A percentile compares a stretch with the other conserved stretches of the same genome.
Conservation (phyloP, 805 yeast species). For the Vanderwaltozyma tropicalis region DNA sequence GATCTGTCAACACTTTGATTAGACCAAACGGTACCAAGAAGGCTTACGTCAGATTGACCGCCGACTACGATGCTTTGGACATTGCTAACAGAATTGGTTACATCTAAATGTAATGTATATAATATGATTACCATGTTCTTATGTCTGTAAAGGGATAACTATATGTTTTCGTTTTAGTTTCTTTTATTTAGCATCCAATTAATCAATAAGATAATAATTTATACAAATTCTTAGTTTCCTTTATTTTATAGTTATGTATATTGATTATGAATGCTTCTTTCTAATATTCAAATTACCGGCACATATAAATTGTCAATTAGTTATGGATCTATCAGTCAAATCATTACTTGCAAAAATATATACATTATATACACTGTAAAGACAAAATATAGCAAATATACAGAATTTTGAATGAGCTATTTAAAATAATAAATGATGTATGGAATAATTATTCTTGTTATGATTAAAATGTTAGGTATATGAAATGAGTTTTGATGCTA, state of each 20-base stretch:
- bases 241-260: too few relatives aligned
- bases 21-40: slow-evolving; percentile 99
- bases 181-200: slow-evolving; percentile 5
- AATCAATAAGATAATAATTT: slow-evolving; percentile 1
- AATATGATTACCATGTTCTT: neutral
- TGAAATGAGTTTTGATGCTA: too few relatives aligned
- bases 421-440: too few relatives aligned
- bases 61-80: slow-evolving; percentile 98
- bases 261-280: neutral
- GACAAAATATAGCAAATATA: too few relatives aligned
- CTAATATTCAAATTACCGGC: too few relatives aligned
- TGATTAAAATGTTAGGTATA: too few relatives aligned
- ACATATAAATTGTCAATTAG: too few relatives aligned
- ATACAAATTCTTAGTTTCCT: neutral
- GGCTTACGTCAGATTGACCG: slow-evolving; percentile 98
- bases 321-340: too few relatives aligned
- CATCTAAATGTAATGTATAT: slow-evolving; percentile 46
- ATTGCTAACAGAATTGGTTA: slow-evolving; percentile 99
- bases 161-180: slow-evolving; percentile 1
- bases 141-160: neutral
- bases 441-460: too few relatives aligned
- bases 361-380: too few relatives aligned
- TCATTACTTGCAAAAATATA: too few relatives aligned
- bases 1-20: slow-evolving; percentile 89
- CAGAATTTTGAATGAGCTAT: too few relatives aligned